phyloP scores from a whole-genome alignment of 1,284 basidiomycete genomes.

The Gymnopus androsaceus region DNA sequence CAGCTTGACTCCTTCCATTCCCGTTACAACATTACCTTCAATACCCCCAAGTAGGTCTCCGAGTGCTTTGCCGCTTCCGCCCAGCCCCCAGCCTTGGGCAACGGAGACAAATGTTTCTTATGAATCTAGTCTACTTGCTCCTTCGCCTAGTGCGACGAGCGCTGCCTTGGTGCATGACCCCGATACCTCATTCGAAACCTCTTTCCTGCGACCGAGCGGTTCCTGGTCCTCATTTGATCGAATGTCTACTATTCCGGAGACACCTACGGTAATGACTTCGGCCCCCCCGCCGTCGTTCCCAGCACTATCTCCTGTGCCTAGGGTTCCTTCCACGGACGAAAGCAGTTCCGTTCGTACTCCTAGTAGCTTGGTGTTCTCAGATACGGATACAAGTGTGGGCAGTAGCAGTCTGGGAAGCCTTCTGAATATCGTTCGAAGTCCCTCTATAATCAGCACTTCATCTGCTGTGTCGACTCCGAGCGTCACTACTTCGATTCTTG shows the following conservation, averaged over 20 bases:
- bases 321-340: conserved; percentile 35
- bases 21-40: not conserved
- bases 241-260: conserved; percentile 44
- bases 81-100: conserved; percentile 48
- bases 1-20: conserved; percentile 8
- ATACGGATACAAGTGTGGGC: conserved; percentile 6
- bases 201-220: conserved; percentile 49
- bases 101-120: conserved; percentile 64
- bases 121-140: conserved; percentile 65
- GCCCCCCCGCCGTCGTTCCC: conserved; percentile 31
- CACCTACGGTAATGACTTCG: conserved; percentile 34
- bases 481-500: conserved; percentile 36
- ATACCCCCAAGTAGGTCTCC: conserved; percentile 8
- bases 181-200: conserved; percentile 66
- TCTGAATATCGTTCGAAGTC: conserved; percentile 28
- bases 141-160: conserved; percentile 66
- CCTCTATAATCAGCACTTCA: conserved; percentile 31
- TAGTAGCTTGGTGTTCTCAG: conserved; percentile 29
- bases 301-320: conserved; percentile 38
- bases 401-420: conserved; percentile 21
- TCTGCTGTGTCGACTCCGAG: conserved; percentile 38
- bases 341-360: conserved; percentile 33
- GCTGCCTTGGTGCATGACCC: conserved; percentile 55
- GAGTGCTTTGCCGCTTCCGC: conserved; percentile 4
- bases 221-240: conserved; percentile 47